phyloP scores from a whole-genome alignment of 768 basidiomycete species.

The Paxillus involutus region DNA sequence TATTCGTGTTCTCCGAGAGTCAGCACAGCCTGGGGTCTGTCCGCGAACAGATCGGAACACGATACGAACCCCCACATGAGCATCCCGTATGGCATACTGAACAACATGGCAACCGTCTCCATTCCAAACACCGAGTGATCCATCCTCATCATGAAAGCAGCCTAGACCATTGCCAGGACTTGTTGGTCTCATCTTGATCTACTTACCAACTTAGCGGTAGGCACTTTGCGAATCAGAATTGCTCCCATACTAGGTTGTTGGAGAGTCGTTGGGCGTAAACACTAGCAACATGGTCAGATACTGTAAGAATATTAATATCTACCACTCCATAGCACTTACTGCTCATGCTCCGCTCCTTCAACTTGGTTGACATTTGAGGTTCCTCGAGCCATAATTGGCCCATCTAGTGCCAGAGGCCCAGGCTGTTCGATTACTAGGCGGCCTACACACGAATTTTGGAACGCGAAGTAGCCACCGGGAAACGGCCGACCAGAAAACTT shows the following conservation, averaged over 20 bases:
- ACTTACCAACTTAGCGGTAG: too few relatives aligned
- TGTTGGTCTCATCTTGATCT: neutral
- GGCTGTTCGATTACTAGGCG: too few relatives aligned
- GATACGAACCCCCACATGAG: slow-evolving; percentile 29
- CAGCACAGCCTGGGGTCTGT: neutral
- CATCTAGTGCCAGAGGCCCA: too few relatives aligned
- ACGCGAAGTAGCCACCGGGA: too few relatives aligned
- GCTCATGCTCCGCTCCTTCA: too few relatives aligned
- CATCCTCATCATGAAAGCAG: neutral
- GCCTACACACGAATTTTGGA: too few relatives aligned
- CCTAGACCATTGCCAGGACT: neutral
- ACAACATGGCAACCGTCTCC: slow-evolving; percentile 32
- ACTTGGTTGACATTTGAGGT: too few relatives aligned
- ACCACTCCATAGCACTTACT: too few relatives aligned
- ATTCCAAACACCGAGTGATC: slow-evolving; percentile 9
- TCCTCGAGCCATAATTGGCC: too few relatives aligned
- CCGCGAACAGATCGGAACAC: neutral
- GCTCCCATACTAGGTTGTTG: slow-evolving; percentile 40
- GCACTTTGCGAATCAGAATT: too few relatives aligned
- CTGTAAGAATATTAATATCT: too few relatives aligned
- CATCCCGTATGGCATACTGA: slow-evolving; percentile 32
- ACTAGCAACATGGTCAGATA: neutral
- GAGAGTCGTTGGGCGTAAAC: slow-evolving; percentile 64
- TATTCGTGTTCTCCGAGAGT: neutral
- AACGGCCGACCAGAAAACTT: too few relatives aligned